Evolutionary conservation across 148 eudicot species (phyloP).

Genomic region (Vaccinium vitisidaea): DNA sequence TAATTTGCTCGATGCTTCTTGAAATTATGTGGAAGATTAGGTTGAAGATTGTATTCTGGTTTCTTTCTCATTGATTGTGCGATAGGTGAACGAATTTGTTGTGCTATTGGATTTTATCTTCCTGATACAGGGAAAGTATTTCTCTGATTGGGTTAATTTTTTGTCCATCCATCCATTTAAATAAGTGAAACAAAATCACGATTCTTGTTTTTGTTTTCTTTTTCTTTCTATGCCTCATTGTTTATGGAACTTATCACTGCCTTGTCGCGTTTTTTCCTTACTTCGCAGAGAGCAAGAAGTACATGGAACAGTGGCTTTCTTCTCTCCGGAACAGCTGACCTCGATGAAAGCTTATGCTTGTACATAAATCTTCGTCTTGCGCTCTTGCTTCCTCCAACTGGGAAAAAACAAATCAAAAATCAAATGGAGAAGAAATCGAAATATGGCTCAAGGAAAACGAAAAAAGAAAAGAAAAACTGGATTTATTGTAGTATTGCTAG

Average conservation of each 20-base stretch:
- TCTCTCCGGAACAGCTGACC: slow-evolving; percentile 48
- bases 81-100: not conserved
- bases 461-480: not conserved
- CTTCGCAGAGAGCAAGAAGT: slow-evolving; percentile 35
- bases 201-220: not conserved
- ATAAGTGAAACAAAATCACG: not conserved
- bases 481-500: slow-evolving; percentile 1
- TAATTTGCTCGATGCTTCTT: not conserved
- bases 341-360: not conserved
- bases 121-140: not conserved
- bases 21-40: not conserved
- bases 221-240: not conserved
- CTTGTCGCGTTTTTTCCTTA: not conserved
- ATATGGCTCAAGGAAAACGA: not conserved
- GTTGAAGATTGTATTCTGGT: not conserved
- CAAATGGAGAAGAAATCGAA: not conserved
- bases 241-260: not conserved
- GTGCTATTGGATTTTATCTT: not conserved
- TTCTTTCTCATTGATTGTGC: not conserved
- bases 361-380: not conserved
- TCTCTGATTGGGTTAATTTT: not conserved
- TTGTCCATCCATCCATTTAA: not conserved
- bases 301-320: slow-evolving; percentile 66
- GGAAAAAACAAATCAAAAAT: not conserved
- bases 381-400: slow-evolving; percentile 10